A percentile compares a stretch with the other conserved stretches of the same genome.
Evolutionary conservation across 371 early-diverging fungal genomes (phyloP).

Genomic region (Circinella minor): DNA sequence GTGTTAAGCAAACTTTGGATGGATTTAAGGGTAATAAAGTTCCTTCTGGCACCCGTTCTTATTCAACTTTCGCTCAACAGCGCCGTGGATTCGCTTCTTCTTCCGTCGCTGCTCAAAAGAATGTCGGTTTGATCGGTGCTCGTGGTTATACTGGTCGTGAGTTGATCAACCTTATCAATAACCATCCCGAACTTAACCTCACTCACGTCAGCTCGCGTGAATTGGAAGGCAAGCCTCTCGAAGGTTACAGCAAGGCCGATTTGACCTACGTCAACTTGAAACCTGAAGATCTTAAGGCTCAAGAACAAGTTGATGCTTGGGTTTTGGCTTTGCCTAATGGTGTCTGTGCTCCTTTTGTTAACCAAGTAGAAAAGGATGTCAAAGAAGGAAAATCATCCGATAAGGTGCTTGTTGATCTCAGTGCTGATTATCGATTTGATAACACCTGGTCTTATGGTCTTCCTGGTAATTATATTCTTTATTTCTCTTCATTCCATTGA

Average conservation of each 20-base stretch:
- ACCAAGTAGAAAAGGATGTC: conserved; percentile 68
- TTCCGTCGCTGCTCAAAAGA: conserved; percentile 40
- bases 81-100: conserved; percentile 55
- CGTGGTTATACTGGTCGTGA: conserved; percentile 97
- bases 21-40: conserved; percentile 25
- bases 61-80: conserved; percentile 41
- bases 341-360: conserved; percentile 90
- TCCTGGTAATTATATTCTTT: conserved; percentile 53
- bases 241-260: conserved; percentile 70
- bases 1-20: conserved; percentile 60
- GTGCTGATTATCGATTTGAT: conserved; percentile 94
- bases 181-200: conserved; percentile 84
- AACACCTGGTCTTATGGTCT: conserved; percentile 91
- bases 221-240: conserved; percentile 83
- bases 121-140: conserved; percentile 94
- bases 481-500: not conserved
- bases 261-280: conserved; percentile 82
- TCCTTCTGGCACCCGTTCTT: conserved; percentile 29
- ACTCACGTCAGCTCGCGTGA: conserved; percentile 94
- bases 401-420: conserved; percentile 84
- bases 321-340: conserved; percentile 95
- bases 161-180: conserved; percentile 85
- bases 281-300: conserved; percentile 70
- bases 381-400: conserved; percentile 50
- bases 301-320: conserved; percentile 88